Conservation (phyloP, 495 filamentous ascomycete species). For the Peziza echinospora region DNA sequence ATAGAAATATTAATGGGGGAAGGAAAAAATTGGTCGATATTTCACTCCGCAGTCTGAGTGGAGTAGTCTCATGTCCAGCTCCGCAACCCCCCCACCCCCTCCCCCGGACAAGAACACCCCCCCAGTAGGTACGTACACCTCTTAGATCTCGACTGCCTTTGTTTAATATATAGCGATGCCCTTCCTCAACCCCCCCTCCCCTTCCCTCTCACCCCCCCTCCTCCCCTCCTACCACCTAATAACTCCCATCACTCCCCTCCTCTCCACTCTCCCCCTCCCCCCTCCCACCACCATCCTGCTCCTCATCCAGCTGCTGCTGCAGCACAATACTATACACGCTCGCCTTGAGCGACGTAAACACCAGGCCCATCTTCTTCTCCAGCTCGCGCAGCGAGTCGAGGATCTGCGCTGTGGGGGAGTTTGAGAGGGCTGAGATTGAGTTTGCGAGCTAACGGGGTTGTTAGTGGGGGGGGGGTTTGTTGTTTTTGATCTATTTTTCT, state of each 20-base stretch:
- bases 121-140: no score
- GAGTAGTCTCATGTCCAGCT: no score
- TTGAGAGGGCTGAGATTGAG: conserved; percentile 38
- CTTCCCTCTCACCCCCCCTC: not conserved
- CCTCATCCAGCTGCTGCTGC: conserved; percentile 50
- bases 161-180: no score
- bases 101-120: no score
- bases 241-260: conserved; percentile 22
- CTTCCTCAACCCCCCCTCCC: not conserved
- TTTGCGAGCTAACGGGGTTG: conserved; percentile 30
- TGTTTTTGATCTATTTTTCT: no score
- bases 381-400: conserved; percentile 68
- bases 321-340: conserved; percentile 96
- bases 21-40: no score
- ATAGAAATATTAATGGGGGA: no score
- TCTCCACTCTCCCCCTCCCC: conserved; percentile 17
- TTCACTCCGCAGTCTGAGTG: no score
- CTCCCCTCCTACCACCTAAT: conserved; percentile 11
- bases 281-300: conserved; percentile 2
- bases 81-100: no score
- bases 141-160: no score
- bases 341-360: conserved; percentile 88
- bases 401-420: conserved; percentile 43
- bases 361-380: conserved; percentile 80
- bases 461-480: conserved; percentile 7